phyloP scores from a whole-genome alignment of 163 green algal species.

The Prototheca wickerhamii region DNA sequence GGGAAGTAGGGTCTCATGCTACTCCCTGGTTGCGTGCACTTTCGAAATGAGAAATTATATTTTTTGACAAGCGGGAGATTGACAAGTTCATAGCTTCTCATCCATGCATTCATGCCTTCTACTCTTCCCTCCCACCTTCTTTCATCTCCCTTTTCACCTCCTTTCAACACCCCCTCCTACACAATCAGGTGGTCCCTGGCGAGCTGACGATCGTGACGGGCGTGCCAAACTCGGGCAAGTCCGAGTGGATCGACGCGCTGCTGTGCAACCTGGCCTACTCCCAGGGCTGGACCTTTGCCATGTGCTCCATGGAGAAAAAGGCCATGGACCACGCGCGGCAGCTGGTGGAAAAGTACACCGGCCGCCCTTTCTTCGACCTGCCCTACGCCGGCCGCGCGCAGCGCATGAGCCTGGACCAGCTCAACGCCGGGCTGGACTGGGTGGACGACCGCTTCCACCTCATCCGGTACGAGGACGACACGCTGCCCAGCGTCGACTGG shows the following conservation, averaged over 20 bases:
- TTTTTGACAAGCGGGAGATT: slow-evolving; percentile 1
- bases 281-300: slow-evolving; percentile 79
- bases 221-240: slow-evolving; percentile 93
- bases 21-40: neutral
- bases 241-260: slow-evolving; percentile 92
- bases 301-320: slow-evolving; percentile 96
- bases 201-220: slow-evolving; percentile 94
- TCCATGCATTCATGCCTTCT: neutral
- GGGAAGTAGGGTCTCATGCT: neutral
- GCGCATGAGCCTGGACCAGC: slow-evolving; percentile 55
- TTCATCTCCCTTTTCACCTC: too few species aligned
- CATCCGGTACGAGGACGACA: slow-evolving; percentile 74
- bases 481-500: slow-evolving; percentile 79
- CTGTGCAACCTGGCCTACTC: slow-evolving; percentile 71
- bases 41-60: neutral
- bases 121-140: neutral
- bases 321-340: slow-evolving; percentile 72
- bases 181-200: slow-evolving; percentile 61
- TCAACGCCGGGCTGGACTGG: slow-evolving; percentile 61
- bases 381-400: slow-evolving; percentile 28
- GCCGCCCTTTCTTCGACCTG: slow-evolving; percentile 73
- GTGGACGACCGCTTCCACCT: slow-evolving; percentile 77
- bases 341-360: slow-evolving; percentile 82
- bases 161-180: neutral
- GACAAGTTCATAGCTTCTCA: neutral